Base-by-base conservation (phyloP, 2,329 filamentous ascomycete genomes). In the Alternaria sp. region DNA sequence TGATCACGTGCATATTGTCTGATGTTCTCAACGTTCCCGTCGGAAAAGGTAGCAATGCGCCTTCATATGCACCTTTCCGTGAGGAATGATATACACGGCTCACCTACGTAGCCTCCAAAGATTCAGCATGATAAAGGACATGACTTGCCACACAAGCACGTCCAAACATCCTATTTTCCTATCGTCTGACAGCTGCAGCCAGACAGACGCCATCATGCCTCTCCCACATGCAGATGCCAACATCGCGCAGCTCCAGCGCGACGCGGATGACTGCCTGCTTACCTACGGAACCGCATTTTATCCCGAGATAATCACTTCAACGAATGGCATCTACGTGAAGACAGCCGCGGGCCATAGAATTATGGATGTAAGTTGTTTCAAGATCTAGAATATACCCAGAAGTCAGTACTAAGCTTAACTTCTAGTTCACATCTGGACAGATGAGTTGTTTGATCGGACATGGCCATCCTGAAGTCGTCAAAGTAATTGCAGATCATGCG, bases 391-490 rank as follows among this genome's bases (percentile, higher is more conserved):
- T 1, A n/a, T 1, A 17, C 2, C 3, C 23, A 13, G 21, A 3
- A 39, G 9, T 28, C n/a, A 6, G 13, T 11, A 14, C 39, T 54
- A 37, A 55, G 1, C n/a, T 9, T 23, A 6, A 9, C 2, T 2
- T 34, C 2, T 10, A 62, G 58, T 61, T 63, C 17, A 61, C 55
- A 5, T 54, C 52, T 2, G 65, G 67, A 5, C 54, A 57, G 13
- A 57, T 57, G 54, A 53, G 48, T 11, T 54, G 46, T 55, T 67
- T 58, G 8, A 65, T 77, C 26, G 73, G 74, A 9, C 73, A 77
- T 31, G 67, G 66, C 1, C 64, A 77, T 52, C 69, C 72, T 8
- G 73, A 77, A 48, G 71, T 76, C 6, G 74, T 76, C 1, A 60
- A 70, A 28, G 65, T 70, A 23, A 68, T 77, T 31, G 60, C 60